These are phyloP conservation scores for Mollisia scopiformis DNA, from an alignment of 2,329 filamentous ascomycete genomes.

Conservation along the genomic window DNA sequence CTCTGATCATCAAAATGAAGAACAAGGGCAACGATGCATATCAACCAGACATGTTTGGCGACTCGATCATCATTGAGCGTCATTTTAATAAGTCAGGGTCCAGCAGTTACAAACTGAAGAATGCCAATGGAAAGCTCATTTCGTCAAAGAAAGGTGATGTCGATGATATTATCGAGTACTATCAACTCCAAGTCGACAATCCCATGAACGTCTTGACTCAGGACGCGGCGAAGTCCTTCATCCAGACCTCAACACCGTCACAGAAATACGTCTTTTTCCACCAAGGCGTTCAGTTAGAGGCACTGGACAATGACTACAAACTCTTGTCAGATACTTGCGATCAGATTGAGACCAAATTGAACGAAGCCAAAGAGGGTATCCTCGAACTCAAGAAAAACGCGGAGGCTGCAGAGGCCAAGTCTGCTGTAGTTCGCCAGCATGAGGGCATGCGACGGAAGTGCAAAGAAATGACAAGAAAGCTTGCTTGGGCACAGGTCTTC, in stretches of 20 bases:
- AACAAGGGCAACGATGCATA: slow-evolving; percentile 87
- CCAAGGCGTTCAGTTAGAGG: slow-evolving; percentile 90
- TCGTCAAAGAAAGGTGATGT: slow-evolving; percentile 86
- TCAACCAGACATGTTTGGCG: slow-evolving; percentile 78
- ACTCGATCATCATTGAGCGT: slow-evolving; percentile 87
- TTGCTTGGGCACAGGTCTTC: slow-evolving; percentile 87
- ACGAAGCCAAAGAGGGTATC: slow-evolving; percentile 65
- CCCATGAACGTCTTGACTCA: slow-evolving; percentile 95
- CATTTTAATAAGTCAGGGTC: slow-evolving; percentile 76
- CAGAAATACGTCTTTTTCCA: slow-evolving; percentile 98
- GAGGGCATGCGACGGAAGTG: slow-evolving; percentile 65
- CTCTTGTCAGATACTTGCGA: slow-evolving; percentile 81
- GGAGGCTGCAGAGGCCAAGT: slow-evolving; percentile 65
- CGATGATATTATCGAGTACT: slow-evolving; percentile 92
- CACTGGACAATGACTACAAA: slow-evolving; percentile 88
- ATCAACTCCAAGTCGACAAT: slow-evolving; percentile 92
- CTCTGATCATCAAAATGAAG: slow-evolving; percentile 83
- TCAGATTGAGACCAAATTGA: slow-evolving; percentile 66
- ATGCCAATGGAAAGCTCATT: slow-evolving; percentile 67
- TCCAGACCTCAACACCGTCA: slow-evolving; percentile 78
- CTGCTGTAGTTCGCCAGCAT: slow-evolving; percentile 68
- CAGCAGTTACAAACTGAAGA: slow-evolving; percentile 88
- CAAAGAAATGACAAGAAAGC: slow-evolving; percentile 62
- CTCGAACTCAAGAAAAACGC: slow-evolving; percentile 57
- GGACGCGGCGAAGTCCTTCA: slow-evolving; percentile 90